A percentile compares a stretch with the other conserved stretches of the same genome.
Evolutionary conservation across 1,139 yeast species (phyloP).

Genomic region (Scheffersomyces parashehatae): DNA sequence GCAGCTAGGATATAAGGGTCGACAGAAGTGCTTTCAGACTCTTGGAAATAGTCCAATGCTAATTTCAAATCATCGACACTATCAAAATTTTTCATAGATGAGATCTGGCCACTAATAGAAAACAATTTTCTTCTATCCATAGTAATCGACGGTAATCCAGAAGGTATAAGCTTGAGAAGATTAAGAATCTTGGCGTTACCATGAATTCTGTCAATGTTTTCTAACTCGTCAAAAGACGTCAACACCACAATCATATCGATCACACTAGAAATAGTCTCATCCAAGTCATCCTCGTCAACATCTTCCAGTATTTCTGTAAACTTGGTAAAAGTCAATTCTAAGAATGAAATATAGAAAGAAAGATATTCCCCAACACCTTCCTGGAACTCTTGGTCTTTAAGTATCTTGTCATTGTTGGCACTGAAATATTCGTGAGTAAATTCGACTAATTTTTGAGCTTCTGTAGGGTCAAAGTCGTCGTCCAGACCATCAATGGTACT

Average conservation of each 20-base stretch:
- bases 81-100: constrained; percentile 28
- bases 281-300: constrained; percentile 10
- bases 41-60: constrained; percentile 7
- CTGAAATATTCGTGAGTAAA: constrained; percentile 8
- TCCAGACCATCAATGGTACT: background rate
- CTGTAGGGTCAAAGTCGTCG: constrained; percentile 3
- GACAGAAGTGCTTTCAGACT: background rate
- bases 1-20: constrained; percentile 34
- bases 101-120: constrained; percentile 36
- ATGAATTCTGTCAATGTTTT: constrained; percentile 6
- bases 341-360: background rate
- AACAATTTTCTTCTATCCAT: constrained; percentile 31
- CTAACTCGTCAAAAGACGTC: constrained; percentile 19
- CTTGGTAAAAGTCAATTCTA: background rate
- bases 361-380: constrained; percentile 2
- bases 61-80: constrained; percentile 13
- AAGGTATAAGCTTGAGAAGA: constrained; percentile 7
- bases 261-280: constrained; percentile 9
- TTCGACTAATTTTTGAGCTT: constrained; percentile 5
- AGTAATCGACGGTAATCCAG: constrained; percentile 8
- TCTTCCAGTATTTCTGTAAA: constrained; percentile 7
- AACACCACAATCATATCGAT: constrained; percentile 17
- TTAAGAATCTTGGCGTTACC: constrained; percentile 8
- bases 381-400: constrained; percentile 1
- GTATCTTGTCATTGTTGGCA: constrained; percentile 3